Evolutionary conservation across 495 filamentous ascomycete genomes (phyloP), one percentile per base, ranked within the genome.

Genomic region (Lasiosphaeria miniovina): DNA sequence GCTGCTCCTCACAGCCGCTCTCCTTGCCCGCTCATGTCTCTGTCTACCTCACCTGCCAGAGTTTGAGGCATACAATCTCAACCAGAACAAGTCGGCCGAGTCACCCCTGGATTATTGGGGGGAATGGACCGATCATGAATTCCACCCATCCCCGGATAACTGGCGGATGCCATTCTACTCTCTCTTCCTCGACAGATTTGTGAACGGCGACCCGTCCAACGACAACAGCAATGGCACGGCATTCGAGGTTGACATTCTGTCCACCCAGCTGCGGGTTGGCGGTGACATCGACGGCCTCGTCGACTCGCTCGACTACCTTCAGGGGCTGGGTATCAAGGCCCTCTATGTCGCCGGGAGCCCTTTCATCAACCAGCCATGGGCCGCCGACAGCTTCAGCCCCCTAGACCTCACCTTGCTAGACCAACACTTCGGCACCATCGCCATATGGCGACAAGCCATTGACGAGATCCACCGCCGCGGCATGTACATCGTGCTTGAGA

Each of bases 91-190:
- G 64, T 67, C 77, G 17, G 83, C 86, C 3, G 75, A 63, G 9
- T 65, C 77, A 36, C 85, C 86, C 0, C 66, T 81, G 4, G 77
- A 89, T 31, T 89, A 89, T 68, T 81, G 75, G 66, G 82, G 81
- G 9, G 68, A 78, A 71, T 87, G 86, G 84, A 71, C 75, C 11
- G 74, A 88, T 34, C 60, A 61, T 63, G 65, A 65, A n/a, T 87
- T 81, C 62, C 71, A 75, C 34, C 80, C 83, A 0, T 89, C 87
- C 0, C 87, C 87, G 0, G 69, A 75, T 3, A 86, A 84, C 62
- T 90, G 87, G 87, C 78, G 85, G 12, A 83, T 90, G 63, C 87
- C 87, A 0, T 83, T 89, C 58, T 90, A 89, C 65, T 86, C 84
- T 10, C 71, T 89, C 34, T 86, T 88, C 57, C 74, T 88, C 2